Evolutionary conservation across 805 yeast genomes (phyloP), one percentile per base, ranked within the genome.

Genomic region (Lachancea nothofagi): DNA sequence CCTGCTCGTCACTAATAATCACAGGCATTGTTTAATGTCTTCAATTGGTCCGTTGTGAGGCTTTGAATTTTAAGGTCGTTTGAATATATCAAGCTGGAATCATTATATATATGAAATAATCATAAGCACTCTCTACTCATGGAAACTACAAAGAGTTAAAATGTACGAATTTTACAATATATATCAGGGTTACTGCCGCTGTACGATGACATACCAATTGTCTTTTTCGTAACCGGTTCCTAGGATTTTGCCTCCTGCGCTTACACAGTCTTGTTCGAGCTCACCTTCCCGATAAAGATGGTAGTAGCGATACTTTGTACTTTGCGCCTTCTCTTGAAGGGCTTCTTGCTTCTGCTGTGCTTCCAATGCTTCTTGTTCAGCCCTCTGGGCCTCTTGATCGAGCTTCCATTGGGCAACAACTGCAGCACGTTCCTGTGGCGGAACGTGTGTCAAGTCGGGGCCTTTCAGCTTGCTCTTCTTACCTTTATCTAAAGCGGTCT

Each of bases 271-370:
- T 4, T 73, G 75, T 33, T 72, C 81, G 31, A 93, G 67, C 57
- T 93, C 98, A 1, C 96, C 97, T 45, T 83, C 64, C 41, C 71
- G 74, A 59, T 93, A 93, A 33, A 93, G 63, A 59, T 93, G 98
- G 54, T 93, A 93, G 55, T 80, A 93, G 51, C 98, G 72, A 64
- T 83, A 81, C 49, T 80, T 82, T 1, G 88, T 83, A 14, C 70
- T 69, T 6, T 23, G 52, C 54, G 29, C 29, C 17, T 57, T 53
- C 23, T 49, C 54, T 17, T 43, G 53, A 20, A 43, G 44, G 14
- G 48, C 45, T 7, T 17, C 40, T 26, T 45, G 33, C 27, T 47
- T 50, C 5, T 43, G 41, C 51, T 56, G 46, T 31, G 34, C 39
- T 14, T 39, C 44, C 37, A 45, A 44, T 26, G 38, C 45, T 22